Evolutionary conservation across 139 green algal genomes (phyloP), one percentile per base, ranked within the genome.

Genomic region (Picochlorum sp.): DNA sequence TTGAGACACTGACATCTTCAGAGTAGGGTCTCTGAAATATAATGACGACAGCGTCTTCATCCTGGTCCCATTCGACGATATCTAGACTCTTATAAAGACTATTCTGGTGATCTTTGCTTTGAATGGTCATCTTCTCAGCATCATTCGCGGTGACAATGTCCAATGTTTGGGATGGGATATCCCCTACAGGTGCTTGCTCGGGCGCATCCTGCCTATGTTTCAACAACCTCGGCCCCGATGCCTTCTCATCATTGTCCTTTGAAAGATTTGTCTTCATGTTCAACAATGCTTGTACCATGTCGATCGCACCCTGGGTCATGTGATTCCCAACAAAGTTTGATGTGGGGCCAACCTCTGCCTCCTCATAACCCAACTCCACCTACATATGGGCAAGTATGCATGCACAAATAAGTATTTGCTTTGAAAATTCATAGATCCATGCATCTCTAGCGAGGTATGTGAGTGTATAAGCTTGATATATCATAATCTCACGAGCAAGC

Each of bases 291-390:
- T 89, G 76, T 6, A 92, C 84, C 13, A 94, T 68, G 57, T 92
- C 86, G 41, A 92, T 87, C 8, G 87, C 86, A 6, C 79, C 86
- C 54, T 83, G 76, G 24, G 82, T 89, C 87, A 94, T 94, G 65
- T 87, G 80, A 67, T 92, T 85, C 1, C 87, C 87, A 47, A 94
- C 87, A 62, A 94, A 90, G 72, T 94, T 94, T 61, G 83, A 86
- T 28, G 87, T 94, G 2, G 76, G 83, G 0, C 87, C 86, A 2
- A 61, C 32, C 41, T 84, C 54, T 8, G 86, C 74, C 20, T 68
- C 76, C 57, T 93, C 83, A 61, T 90, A 90, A 0, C 86, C 86
- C 11, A 74, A 69, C 11, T 76, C 69, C 3, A 37, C 30, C 74
- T 81, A 49, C 30, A 49, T 30, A 5, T n/a, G 55, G 10, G 38